phyloP scores from a whole-genome alignment of 2,329 filamentous ascomycete genomes.

The Emergomyces orientalis region DNA sequence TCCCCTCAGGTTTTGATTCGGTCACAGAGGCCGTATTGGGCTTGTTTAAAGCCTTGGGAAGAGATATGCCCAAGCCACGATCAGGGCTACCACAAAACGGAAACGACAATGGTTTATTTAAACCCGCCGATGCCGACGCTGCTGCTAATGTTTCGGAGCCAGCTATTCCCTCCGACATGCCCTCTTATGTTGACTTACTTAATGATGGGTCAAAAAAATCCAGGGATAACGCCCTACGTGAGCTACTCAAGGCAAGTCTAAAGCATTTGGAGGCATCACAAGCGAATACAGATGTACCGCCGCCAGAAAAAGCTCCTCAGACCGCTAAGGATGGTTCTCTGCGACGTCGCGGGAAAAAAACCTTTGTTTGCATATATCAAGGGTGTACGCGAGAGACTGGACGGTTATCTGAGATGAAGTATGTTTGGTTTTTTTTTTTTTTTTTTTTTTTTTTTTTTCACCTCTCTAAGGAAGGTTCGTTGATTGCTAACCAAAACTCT shows the following conservation, averaged over 20 bases:
- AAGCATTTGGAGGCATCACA: not conserved
- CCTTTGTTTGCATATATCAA: constrained; percentile 22
- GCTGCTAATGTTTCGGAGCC: not conserved
- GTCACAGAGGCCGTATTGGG: constrained; percentile 25
- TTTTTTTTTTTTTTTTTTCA: no score
- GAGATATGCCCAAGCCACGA: constrained; percentile 19
- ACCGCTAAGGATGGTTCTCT: not conserved
- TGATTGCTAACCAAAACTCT: constrained; percentile 12
- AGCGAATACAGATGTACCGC: not conserved
- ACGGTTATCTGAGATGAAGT: constrained; percentile 33
- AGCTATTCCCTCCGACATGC: not conserved
- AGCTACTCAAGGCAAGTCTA: constrained; percentile 20
- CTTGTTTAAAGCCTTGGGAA: constrained; percentile 25
- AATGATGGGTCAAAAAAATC: constrained; percentile 17
- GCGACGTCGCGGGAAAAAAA: constrained; percentile 16
- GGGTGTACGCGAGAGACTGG: constrained; percentile 25
- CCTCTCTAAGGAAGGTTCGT: not conserved
- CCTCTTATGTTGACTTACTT: constrained; percentile 9
- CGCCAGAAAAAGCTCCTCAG: not conserved
- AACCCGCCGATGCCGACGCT: not conserved
- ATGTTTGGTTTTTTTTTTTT: constrained; percentile 11
- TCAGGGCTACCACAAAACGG: constrained; percentile 18
- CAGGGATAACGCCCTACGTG: constrained; percentile 22
- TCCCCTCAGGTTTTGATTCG: constrained; percentile 14
- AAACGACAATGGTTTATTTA: not conserved